Evolutionary conservation across 495 filamentous ascomycete genomes (phyloP), one percentile per base, ranked within the genome.

Genomic region (Penicillium samsonianum): DNA sequence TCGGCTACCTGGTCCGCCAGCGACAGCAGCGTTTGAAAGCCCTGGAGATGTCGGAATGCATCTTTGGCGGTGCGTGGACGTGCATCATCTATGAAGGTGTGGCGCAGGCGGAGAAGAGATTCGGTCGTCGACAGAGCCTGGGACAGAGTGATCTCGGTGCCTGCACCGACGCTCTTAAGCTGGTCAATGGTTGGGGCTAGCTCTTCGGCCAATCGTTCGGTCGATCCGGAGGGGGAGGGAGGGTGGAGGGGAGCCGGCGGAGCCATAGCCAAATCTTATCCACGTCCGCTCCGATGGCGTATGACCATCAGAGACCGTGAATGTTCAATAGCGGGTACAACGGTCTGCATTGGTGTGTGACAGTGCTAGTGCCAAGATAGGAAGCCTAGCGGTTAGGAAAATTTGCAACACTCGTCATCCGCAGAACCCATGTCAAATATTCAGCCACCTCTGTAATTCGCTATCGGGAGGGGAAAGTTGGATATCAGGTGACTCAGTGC

Each of bases 21-120:
- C 17, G 84, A 73, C 43, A 96, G 73, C 28, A 96, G 68, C 26
- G 78, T 77, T 57, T 92, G 82, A 68, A 97, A 97, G 60, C 94
- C 94, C 55, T 82, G 78, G 33, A 89, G 79, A 67, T 88, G 85
- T 57, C 93, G 87, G 72, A 98, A 97, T 49, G 86, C 83, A 75
- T 96, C 92, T 75, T 89, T 83, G 17, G 77, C 72, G 45, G 78
- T 74, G 37, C 69, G 67, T 17, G 74, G 73, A 20, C 66, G 67
- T 44, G 74, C 70, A 53, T 68, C 73, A 26, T 85, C 82, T 52
- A 85, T 80, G 31, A 87, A 75, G 12, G 80, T 74, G 65, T 86
- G 84, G 48, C 83, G 81, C 43, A 87, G 71, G 10, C 72, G 69
- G 30, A 76, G 71, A 53, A 78, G 60, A 40, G 70, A 66, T 53